Evolutionary conservation across 1,284 basidiomycete species (phyloP), one percentile per base, ranked within the genome.

Genomic region (Bothia castanella): DNA sequence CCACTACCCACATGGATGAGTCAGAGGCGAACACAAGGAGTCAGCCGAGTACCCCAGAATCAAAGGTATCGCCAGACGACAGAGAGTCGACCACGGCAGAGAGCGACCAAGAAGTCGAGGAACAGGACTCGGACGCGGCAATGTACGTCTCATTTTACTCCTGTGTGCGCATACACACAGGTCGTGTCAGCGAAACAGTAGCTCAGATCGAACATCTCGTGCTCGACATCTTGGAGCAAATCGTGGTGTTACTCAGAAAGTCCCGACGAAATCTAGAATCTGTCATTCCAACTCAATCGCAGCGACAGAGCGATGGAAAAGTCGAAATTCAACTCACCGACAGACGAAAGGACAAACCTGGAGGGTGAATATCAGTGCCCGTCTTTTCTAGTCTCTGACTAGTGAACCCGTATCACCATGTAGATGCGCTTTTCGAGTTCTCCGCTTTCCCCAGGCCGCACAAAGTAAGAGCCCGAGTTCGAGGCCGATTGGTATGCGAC

Each of bases 201-300:
- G 45, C 57, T 47, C 53, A 50, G n/a, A 72, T 85, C 4, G 84
- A 87, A 66, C 68, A 69, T 14, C 66, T 85, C 43, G 71, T 78
- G 0, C 56, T 80, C 20, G 72, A 73, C 21, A 77, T 87, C 43
- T 65, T 86, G 29, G 69, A 67, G 17, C 82, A 85, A 60, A 70
- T 86, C 9, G 69, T 67, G 2, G 42, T 50, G 2, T 62, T 64
- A 9, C 51, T 63, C 39, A 51, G 55, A 37, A 53, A 50, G 23
- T 43, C 53, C 17, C 32, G 29, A 35, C 34, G 41, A 20, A 36
- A 21, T 11, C 41, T 2, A 19, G 20, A 30, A 20, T 34, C 46
- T 12, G 10, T 13, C 36, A 20, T 14, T 32, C 23, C n/a, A 48
- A 32, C 49, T 0, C 50, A 37, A 11, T 37, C 66, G 49, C 56